Evolutionary conservation across 2,329 filamentous ascomycete species (phyloP), one percentile per base, ranked within the genome.

Genomic region (Arthrobotrys megalospora): DNA sequence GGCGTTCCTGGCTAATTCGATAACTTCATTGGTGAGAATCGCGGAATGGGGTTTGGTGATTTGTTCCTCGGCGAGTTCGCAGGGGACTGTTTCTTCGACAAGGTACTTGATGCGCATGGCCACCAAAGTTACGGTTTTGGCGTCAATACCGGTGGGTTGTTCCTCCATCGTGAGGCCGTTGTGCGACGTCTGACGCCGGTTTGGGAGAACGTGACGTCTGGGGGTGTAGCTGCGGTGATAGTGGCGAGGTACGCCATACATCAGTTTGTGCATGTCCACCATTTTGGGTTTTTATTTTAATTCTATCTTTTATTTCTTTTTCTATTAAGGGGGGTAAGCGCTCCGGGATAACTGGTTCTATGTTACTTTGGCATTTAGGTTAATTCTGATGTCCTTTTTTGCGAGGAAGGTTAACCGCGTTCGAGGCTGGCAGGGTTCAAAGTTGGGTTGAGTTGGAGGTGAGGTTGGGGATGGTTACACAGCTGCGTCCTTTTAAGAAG

Each of bases 51-150:
- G 90, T 63, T 88, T 88, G 3, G 92, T 96, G 83, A 99, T 87
- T 70, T 89, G 86, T 4, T 87, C 87, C 83, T 93, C 90, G 73
- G 96, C 91, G 45, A 99, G 88, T 84, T 99, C 96, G 86, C 93
- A 97, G 0, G 95, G 93, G 28, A 99, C 89, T 69, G 94, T 91
- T 83, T 94, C 89, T 85, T 97, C 94, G 82, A 99, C 90, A 21
- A 82, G 80, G 50, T 81, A 80, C 82, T 95, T 96, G 80, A 99
- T 87, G 72, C 94, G 93, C 14, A 99, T 88, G 28, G 94, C 95
- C 70, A 96, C 88, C 83, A 94, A 94, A 79, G 95, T 97, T 79
- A 97, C 94, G 82, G 96, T 91, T 76, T 88, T 87, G 11, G 94
- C 87, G 0, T 73, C 68, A 53, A 64, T 55, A 28, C 64, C 64